Base-by-base conservation (phyloP, 1,284 basidiomycete genomes). In the Microstroma glucosiphilum region DNA sequence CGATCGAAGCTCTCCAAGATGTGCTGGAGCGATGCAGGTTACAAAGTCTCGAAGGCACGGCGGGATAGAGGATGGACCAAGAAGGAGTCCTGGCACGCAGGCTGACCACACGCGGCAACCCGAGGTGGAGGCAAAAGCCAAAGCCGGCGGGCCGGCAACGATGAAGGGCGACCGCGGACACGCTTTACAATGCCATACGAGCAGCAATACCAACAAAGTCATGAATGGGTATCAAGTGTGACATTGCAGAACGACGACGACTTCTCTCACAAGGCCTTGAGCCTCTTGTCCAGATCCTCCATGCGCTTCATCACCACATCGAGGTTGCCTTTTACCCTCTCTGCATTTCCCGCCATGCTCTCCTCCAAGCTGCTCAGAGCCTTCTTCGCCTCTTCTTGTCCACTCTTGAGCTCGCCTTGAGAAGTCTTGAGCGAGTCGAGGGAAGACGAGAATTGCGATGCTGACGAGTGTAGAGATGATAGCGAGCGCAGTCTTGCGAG, bases 401-500 rank as follows among this genome's bases (percentile, higher is more conserved):
- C 85, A 37, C 86, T 86, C 21, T 82, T 82, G 37, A 86, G 82
- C 65, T 84, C 85, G 56, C 82, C 83, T 60, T 90, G 87, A 59
- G 89, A 86, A 51, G 85, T 84, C 71, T 92, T 88, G 15, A 92
- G 81, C n/a, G 83, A 84, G 54, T 82, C 84, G 60, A 92, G 84
- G 66, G 75, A 75, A 1, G 71, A 70, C 0, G 79, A 80, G 49
- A 96, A 91, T 17, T 87, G 84, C 0, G 87, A 83, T 0, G 93
- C 90, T 53, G 89, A 87, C 0, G 88, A 84, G 77, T 98, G 94
- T 63, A 98, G 80, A 0, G 86, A 80, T 1, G 90, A 87, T 9
- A 98, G 83, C 11, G 91, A 92, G 56, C 89, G 86, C 37, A 98
- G 82, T 2, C 94, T 87, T 0, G 87, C 86, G 21, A 98, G 84